A percentile compares a stretch with the other conserved stretches of the same genome.
These are phyloP conservation scores for Talaromyces ruber DNA, from an alignment of 495 filamentous ascomycete species.

Conservation along the genomic window DNA sequence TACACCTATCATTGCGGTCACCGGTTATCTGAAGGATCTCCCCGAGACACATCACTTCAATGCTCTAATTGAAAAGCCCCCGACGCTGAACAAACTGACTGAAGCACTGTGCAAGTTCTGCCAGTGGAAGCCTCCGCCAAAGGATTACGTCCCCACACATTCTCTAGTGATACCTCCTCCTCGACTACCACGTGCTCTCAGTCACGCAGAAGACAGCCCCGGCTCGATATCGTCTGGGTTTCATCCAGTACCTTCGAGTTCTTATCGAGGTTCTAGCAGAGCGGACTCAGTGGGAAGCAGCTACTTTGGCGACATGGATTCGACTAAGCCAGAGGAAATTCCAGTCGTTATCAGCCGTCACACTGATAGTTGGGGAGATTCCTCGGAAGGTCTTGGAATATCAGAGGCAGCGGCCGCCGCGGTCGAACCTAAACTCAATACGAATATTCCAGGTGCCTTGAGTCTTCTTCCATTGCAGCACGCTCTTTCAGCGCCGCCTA, in stretches of 20 bases:
- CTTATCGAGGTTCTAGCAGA: conserved; percentile 66
- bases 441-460: background rate
- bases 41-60: conserved; percentile 93
- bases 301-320: conserved; percentile 77
- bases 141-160: conserved; percentile 35
- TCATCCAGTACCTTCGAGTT: conserved; percentile 57
- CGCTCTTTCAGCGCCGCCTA: conserved; percentile 58
- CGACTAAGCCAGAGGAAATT: conserved; percentile 67
- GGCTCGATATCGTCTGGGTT: conserved; percentile 75
- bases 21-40: conserved; percentile 92
- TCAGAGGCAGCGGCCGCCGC: conserved; percentile 35
- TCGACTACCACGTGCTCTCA: conserved; percentile 47
- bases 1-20: conserved; percentile 95
- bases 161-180: conserved; percentile 51
- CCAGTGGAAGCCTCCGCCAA: conserved; percentile 77
- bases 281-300: conserved; percentile 84
- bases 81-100: conserved; percentile 77
- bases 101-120: conserved; percentile 80
- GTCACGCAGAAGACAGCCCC: conserved; percentile 68
- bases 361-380: conserved; percentile 64
- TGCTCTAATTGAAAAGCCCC: conserved; percentile 88
- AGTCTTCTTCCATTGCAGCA: conserved; percentile 44
- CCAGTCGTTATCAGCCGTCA: conserved; percentile 66
- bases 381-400: conserved; percentile 62
- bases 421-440: conserved; percentile 20